phyloP scores from a whole-genome alignment of 495 filamentous ascomycete genomes.

The Xeromyces bisporus region DNA sequence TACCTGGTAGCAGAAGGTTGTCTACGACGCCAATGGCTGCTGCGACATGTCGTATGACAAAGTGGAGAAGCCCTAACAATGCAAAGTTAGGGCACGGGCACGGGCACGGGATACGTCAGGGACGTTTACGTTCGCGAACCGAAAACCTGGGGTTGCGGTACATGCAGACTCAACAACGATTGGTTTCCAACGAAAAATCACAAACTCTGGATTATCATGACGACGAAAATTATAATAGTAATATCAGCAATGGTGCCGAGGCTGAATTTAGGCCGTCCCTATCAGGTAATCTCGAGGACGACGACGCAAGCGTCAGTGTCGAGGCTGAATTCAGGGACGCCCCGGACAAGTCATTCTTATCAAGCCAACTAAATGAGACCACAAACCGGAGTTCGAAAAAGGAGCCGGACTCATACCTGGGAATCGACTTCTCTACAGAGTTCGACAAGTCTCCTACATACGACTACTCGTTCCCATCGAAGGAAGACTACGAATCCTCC shows the following conservation, averaged over 20 bases:
- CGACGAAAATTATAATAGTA: no score
- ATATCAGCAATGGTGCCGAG: background rate
- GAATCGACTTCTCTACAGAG: background rate
- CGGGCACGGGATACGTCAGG: slow-evolving; percentile 4
- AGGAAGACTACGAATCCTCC: background rate
- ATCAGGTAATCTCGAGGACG: no score
- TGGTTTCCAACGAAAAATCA: slow-evolving; percentile 17
- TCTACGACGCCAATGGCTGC: slow-evolving; percentile 11
- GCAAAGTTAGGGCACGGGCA: no score
- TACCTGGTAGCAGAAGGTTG: slow-evolving; percentile 17
- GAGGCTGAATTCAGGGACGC: background rate
- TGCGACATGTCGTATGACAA: slow-evolving; percentile 4
- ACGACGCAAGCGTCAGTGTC: no score
- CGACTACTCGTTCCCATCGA: background rate
- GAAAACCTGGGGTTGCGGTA: slow-evolving; percentile 6
- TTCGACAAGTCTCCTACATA: no score
- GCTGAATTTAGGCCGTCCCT: no score
- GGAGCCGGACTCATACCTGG: background rate
- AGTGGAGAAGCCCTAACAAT: slow-evolving; percentile 8
- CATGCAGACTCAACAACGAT: slow-evolving; percentile 13
- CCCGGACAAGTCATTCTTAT: background rate
- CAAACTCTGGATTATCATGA: slow-evolving; percentile 8
- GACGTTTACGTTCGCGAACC: slow-evolving; percentile 7
- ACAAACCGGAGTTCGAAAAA: background rate
- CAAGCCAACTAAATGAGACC: background rate